These are phyloP conservation scores for Isoetes engelmannii DNA, from an alignment of 83 land plant genomes.

Conservation along the genomic window DNA sequence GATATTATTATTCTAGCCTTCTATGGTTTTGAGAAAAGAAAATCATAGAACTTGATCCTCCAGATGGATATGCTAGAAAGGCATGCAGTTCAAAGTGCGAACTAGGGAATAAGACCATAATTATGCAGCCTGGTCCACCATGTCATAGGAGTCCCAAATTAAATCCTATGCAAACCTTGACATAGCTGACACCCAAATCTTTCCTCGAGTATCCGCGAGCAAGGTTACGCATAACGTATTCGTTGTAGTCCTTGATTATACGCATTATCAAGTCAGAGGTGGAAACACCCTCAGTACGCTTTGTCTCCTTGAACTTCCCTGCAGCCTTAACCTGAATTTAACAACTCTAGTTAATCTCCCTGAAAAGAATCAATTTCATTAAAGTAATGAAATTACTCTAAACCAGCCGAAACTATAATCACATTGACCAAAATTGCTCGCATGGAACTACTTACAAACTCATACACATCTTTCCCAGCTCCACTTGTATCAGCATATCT, in stretches of 20 bases:
- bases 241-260: constrained; percentile 15
- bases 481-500: constrained; percentile 93
- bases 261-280: constrained; percentile 14
- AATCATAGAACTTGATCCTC: too few species aligned
- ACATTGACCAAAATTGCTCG: too few species aligned
- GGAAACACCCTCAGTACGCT: constrained; percentile 11
- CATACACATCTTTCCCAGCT: constrained; percentile 92
- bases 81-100: too few species aligned
- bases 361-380: too few species aligned
- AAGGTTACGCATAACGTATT: constrained; percentile 13
- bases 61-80: too few species aligned
- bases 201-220: constrained; percentile 19
- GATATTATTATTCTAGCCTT: too few species aligned
- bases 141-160: background rate
- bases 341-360: background rate
- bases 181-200: constrained; percentile 16
- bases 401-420: too few species aligned
- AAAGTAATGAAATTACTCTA: too few species aligned
- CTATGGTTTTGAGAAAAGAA: too few species aligned
- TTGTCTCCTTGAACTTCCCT: constrained; percentile 15
- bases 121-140: background rate
- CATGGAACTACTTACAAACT: constrained; percentile 52
- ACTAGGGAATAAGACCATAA: background rate
- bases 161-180: background rate
- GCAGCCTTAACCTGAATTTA: constrained; percentile 14